These are phyloP conservation scores for Silene noctiflora DNA, from an alignment of 179 eudicot genomes.

Conservation along the genomic window DNA sequence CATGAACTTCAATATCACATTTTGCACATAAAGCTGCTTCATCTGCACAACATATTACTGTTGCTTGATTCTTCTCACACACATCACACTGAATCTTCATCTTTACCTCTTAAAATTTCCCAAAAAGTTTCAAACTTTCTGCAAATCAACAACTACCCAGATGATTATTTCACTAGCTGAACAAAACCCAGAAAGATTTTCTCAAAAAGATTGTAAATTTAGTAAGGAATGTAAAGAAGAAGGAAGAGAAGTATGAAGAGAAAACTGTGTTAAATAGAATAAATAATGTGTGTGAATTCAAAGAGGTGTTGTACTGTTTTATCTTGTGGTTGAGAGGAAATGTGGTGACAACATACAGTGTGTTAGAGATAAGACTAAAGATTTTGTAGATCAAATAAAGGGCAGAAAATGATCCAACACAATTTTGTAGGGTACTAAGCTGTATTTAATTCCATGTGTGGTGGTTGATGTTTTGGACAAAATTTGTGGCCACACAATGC, in stretches of 20 bases:
- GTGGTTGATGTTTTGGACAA: slow-evolving; percentile 5
- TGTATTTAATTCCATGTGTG: slow-evolving; percentile 8
- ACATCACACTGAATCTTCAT: slow-evolving; percentile 99
- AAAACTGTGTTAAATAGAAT: not conserved
- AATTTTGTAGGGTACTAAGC: slow-evolving; percentile 17
- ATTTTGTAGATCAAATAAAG: slow-evolving; percentile 29
- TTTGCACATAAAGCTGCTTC: slow-evolving; percentile 87
- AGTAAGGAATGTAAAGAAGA: slow-evolving; percentile 3
- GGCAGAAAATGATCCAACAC: slow-evolving; percentile 26
- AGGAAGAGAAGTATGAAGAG: slow-evolving; percentile 15
- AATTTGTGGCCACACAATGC: slow-evolving; percentile 23
- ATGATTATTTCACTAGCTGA: not conserved
- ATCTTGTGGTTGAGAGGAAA: not conserved
- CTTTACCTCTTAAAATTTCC: not conserved
- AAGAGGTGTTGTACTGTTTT: not conserved
- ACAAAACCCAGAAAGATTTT: slow-evolving; percentile 24
- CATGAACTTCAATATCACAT: slow-evolving; percentile 85
- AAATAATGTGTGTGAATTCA: not conserved
- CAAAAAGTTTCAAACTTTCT: slow-evolving; percentile 15
- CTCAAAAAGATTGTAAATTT: slow-evolving; percentile 2
- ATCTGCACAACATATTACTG: slow-evolving; percentile 89
- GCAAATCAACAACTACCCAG: slow-evolving; percentile 22
- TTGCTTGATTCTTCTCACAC: slow-evolving; percentile 87
- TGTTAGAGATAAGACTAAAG: slow-evolving; percentile 19
- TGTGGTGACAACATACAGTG: not conserved